Base-by-base conservation (phyloP, 225 moss, liverwort and hornwort genomes). In the Ulota crispa region DNA sequence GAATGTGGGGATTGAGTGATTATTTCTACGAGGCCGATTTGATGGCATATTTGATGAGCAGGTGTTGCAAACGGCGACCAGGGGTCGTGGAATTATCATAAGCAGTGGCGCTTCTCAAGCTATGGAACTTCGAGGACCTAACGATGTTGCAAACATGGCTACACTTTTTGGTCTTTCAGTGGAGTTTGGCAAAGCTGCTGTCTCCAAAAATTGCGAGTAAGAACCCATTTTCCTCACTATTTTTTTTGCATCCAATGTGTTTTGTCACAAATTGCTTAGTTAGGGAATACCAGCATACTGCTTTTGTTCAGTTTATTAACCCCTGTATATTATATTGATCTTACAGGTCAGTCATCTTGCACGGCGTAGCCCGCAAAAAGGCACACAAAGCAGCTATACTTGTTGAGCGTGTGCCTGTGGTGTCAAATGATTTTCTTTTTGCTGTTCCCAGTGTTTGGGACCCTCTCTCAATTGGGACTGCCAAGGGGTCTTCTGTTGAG, bases 151-250 rank as follows among this genome's bases (percentile, higher is more conserved):
- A 54, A 99, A 99, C 68, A 90, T 96, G 93, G 91, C 92, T 59
- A 96, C 94, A 65, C 91, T 99, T 32, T 99, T 99, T 68, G 96
- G 96, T 83, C 93, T 99, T 54, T 87, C 93, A 13, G 78, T 86
- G 65, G 92, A 93, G 85, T 76, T 74, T 36, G 94, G 94, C 67
- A 99, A 99, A 87, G 87, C 85, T 74, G 89, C 90, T 63, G 84
- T 99, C 30, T 92, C 99, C 7, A 88, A 87, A 64, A 92, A 91
- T 66, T 99, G 96, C 99, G 85, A 94, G 96, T 99, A 92, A 76
- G 91, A 64, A 23, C 30, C 30, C 54, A 72, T 56, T 72, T 75
- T 27, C 21, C 62, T 71, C 45, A 11, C 30, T 43, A 26, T 57
- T 39, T 37, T 34, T 53, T 67, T n/a, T 34, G 60, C 71, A 41